These are phyloP conservation scores for Fusarium siculi DNA, from an alignment of 2,329 filamentous ascomycete genomes.

Conservation along the genomic window DNA sequence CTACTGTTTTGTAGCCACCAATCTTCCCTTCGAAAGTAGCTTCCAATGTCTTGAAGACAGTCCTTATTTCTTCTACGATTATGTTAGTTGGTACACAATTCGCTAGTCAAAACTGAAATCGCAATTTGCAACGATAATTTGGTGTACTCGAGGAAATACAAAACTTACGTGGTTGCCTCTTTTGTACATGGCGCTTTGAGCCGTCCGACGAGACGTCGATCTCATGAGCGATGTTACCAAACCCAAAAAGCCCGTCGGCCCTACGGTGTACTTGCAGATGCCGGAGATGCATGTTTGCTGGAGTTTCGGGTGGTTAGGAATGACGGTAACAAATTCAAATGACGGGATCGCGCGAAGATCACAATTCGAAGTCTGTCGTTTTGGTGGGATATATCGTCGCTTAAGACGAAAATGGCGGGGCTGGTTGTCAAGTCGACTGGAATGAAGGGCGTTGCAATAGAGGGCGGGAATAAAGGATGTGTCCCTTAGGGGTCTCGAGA, in stretches of 20 bases:
- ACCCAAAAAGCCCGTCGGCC: slow-evolving; percentile 43
- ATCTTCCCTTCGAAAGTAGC: slow-evolving; percentile 56
- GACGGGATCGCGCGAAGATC: not conserved
- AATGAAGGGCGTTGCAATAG: slow-evolving; percentile 43
- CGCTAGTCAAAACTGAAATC: not conserved
- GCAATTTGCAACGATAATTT: not conserved
- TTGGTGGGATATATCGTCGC: slow-evolving; percentile 29
- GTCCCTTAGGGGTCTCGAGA: slow-evolving; percentile 36
- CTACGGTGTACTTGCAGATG: slow-evolving; percentile 46
- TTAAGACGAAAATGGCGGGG: slow-evolving; percentile 25
- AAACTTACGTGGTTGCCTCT: slow-evolving; percentile 31
- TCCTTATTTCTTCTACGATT: slow-evolving; percentile 47
- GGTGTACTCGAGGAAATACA: not conserved
- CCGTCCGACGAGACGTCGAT: slow-evolving; percentile 23
- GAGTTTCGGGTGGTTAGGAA: not conserved
- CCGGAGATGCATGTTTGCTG: slow-evolving; percentile 45
- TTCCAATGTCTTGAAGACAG: slow-evolving; percentile 55
- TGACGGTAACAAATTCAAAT: not conserved
- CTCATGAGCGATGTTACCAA: slow-evolving; percentile 41
- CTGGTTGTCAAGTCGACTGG: slow-evolving; percentile 38
- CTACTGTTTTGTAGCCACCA: slow-evolving; percentile 56
- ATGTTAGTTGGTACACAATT: slow-evolving; percentile 9
- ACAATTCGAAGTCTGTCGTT: not conserved
- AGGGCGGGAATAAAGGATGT: slow-evolving; percentile 44
- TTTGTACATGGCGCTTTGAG: slow-evolving; percentile 19